Base-by-base conservation (phyloP, 2,329 filamentous ascomycete species). In the Phoma herbarum region DNA sequence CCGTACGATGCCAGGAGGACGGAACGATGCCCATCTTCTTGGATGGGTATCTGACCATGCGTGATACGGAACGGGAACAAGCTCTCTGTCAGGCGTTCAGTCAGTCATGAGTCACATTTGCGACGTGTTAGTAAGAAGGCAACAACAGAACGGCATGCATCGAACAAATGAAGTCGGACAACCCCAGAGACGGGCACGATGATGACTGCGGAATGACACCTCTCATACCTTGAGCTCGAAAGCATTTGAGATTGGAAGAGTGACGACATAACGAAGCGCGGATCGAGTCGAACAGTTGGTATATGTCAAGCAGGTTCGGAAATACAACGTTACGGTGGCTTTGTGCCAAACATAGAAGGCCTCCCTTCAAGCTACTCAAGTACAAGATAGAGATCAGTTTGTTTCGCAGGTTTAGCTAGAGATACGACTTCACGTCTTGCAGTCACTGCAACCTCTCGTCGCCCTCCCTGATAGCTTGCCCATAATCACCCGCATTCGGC, bases 401-500 rank as follows among this genome's bases (percentile, higher is more conserved):
- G 14, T 14, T 9, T 5, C n/a, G 31, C 14, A 4, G n/a, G 16
- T 35, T 7, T 35, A n/a, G 3, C 31, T 18, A 35, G 16, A 35
- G 16, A 8, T 18, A 8, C 6, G 31, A n/a, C 14, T 7, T n/a
- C 6, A n/a, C 16, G n/a, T n/a, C 6, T 35, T n/a, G 6, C 31
- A 9, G 2, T 53, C 49, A 60, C 22, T 46, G 22, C 28, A 74
- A n/a, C 48, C 51, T 67, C 51, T 69, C 58, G 3, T 53, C 50
- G 1, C 28, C 60, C 14, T 62, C 67, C 52, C 80, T 75, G 64
- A 86, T 69, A 10, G 82, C 84, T 64, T 82, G 84, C 0, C 91
- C 90, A 72, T 93, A 93, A 71, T 94, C 91, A 0, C 90, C 91
- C 0, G 79, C 86, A 73, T 94, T 93, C 0, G 91, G 91, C 29